phyloP scores from a whole-genome alignment of 805 yeast species.

The Schwanniomyces pseudopolymorphus region DNA sequence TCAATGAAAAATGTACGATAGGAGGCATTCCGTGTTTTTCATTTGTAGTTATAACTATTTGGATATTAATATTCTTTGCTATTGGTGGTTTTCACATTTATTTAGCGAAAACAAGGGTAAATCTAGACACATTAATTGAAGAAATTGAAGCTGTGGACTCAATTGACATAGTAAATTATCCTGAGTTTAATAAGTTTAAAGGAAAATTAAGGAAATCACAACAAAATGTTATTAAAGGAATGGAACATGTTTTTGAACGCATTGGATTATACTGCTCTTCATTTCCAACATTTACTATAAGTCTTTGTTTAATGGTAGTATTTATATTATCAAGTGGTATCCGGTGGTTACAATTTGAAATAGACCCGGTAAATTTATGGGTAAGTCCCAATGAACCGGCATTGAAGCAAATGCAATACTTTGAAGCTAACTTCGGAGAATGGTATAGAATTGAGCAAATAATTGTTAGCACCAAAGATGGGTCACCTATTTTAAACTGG shows the following conservation, averaged over 20 bases:
- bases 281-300: conserved; percentile 46
- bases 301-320: conserved; percentile 28
- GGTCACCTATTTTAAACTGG: conserved; percentile 60
- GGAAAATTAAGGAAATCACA: neutral
- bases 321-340: conserved; percentile 53
- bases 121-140: conserved; percentile 1
- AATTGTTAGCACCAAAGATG: conserved; percentile 58
- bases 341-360: conserved; percentile 58
- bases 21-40: conserved; percentile 75
- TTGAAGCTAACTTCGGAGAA: conserved; percentile 84
- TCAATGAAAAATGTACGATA: conserved; percentile 47
- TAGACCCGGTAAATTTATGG: conserved; percentile 84
- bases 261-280: conserved; percentile 61
- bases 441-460: conserved; percentile 88
- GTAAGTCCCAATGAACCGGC: conserved; percentile 78
- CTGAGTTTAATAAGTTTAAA: neutral
- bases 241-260: conserved; percentile 40
- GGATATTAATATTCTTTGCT: conserved; percentile 35
- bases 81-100: conserved; percentile 43
- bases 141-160: conserved; percentile 1
- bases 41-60: conserved; percentile 54
- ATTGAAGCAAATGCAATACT: conserved; percentile 61
- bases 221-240: conserved; percentile 4
- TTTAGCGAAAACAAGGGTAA: conserved; percentile 20
- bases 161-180: conserved; percentile 8